Evolutionary conservation across 1,284 basidiomycete genomes (phyloP), one percentile per base, ranked within the genome.

Genomic region (Grifola frondosa): DNA sequence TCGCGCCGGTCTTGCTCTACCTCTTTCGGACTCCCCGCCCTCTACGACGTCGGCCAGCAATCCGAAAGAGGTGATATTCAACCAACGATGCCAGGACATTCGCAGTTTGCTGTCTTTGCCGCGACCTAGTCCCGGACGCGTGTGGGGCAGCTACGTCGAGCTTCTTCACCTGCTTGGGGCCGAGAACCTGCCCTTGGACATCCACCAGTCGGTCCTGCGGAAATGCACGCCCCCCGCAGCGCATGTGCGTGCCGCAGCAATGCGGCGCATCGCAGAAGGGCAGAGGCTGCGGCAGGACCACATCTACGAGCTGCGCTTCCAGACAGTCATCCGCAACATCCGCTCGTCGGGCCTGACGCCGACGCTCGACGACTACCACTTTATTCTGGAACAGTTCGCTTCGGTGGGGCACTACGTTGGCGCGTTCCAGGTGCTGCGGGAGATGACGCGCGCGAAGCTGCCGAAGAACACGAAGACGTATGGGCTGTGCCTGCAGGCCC

Each of bases 301-400:
- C 52, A 36, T 70, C 3, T 74, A 81, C 53, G 87, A 88, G 64
- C 59, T 66, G 17, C 79, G 86, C 26, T 76, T 86, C 54, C 77
- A 78, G 58, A 63, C 71, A 13, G 66, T 89, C 56, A 78, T 89
- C 46, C 72, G 71, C 38, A 86, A 86, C 59, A 88, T 90, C 24
- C 78, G 78, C 40, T 65, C 69, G 26, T 58, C 72, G 13, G 79
- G 78, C 7, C 58, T 57, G 30, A 62, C 56, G 22, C 83, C 86
- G 3, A 58, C 67, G 6, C 46, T 82, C 38, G 75, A 78, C 3
- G 88, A 90, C 60, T 90, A 84, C 60, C 74, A 90, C 59, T 82
- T 81, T 56, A 66, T 91, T 39, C 61, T 91, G 37, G 71, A 76
- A 48, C 84, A 88, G 44, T 87, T 88, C 49, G 83, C 85, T 29